A percentile compares a stretch with the other conserved stretches of the same genome.
phyloP scores from a whole-genome alignment of 768 basidiomycete species.

The Pleurotus pulmonarius region DNA sequence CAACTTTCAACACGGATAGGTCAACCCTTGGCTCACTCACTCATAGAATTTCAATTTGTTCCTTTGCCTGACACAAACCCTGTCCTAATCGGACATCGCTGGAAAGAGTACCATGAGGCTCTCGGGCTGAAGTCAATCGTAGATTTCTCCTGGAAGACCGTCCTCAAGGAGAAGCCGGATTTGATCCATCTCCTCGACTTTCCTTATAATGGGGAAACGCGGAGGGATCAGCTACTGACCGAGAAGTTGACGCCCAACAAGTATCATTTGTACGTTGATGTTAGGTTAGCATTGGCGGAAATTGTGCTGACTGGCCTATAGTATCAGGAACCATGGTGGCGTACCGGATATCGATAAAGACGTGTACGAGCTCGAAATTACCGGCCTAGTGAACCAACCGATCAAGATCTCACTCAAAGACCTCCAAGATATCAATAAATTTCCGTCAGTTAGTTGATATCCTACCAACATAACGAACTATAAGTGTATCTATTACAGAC shows the following conservation, averaged over 20 bases:
- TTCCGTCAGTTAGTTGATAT: conserved; percentile 29
- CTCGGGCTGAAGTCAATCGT: conserved; percentile 43
- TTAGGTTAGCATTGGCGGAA: neutral
- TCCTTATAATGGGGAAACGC: conserved; percentile 55
- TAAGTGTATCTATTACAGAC: conserved; percentile 21
- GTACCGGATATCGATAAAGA: conserved; percentile 47
- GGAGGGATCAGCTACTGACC: conserved; percentile 33
- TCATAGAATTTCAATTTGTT: conserved; percentile 42
- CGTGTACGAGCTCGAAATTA: conserved; percentile 44
- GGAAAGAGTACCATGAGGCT: conserved; percentile 50
- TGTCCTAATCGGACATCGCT: conserved; percentile 43
- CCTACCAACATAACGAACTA: neutral
- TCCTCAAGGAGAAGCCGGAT: conserved; percentile 47
- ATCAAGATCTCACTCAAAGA: conserved; percentile 43
- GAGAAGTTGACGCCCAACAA: conserved; percentile 46
- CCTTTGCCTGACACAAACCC: conserved; percentile 50
- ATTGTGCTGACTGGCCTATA: conserved; percentile 11
- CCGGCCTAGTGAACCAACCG: conserved; percentile 44
- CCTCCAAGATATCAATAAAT: conserved; percentile 41
- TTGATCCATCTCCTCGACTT: conserved; percentile 51
- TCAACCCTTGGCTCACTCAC: neutral
- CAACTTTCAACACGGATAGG: neutral
- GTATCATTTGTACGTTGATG: conserved; percentile 40
- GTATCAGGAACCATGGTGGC: conserved; percentile 52
- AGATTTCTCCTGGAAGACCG: conserved; percentile 48